phyloP scores from a whole-genome alignment of 129 eudicot genomes.

The Mikania micrantha region DNA sequence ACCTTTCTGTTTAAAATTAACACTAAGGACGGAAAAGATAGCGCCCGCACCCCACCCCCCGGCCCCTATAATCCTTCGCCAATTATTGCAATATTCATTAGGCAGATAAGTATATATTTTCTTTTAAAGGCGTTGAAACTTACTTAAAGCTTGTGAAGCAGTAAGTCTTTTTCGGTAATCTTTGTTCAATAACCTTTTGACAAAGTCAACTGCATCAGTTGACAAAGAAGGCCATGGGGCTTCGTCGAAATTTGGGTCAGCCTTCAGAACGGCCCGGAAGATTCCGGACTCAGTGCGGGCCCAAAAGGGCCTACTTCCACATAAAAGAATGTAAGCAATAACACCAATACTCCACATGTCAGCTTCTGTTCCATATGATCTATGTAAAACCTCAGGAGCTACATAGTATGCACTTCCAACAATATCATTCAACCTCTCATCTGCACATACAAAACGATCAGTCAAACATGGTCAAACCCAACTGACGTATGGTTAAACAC shows the following conservation, averaged over 20 bases:
- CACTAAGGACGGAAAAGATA: no score
- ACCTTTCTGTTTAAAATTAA: no score
- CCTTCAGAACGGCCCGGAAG: conserved; percentile 84
- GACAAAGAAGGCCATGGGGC: conserved; percentile 97
- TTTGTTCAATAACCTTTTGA: conserved; percentile 80
- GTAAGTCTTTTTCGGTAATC: conserved; percentile 95
- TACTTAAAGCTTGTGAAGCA: conserved; percentile 96
- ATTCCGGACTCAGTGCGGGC: conserved; percentile 97
- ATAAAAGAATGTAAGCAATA: conserved; percentile 91
- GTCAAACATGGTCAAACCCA: conserved; percentile 17
- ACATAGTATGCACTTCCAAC: conserved; percentile 99
- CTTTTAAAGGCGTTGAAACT: conserved; percentile 20
- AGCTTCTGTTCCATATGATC: conserved; percentile 98
- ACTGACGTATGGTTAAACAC: not conserved
- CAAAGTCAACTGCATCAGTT: conserved; percentile 93
- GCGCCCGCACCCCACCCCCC: no score
- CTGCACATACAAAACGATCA: conserved; percentile 35
- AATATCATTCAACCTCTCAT: conserved; percentile 96
- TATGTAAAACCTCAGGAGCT: conserved; percentile 97
- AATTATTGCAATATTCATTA: not conserved
- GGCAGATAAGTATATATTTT: not conserved
- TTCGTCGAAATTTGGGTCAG: conserved; percentile 90
- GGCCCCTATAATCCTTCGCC: no score
- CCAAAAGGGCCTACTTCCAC: conserved; percentile 99
- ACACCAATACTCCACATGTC: conserved; percentile 99